A percentile compares a stretch with the other conserved stretches of the same genome.
Conservation (phyloP, 2,329 filamentous ascomycete genomes). For the Westerdykella ornata region DNA sequence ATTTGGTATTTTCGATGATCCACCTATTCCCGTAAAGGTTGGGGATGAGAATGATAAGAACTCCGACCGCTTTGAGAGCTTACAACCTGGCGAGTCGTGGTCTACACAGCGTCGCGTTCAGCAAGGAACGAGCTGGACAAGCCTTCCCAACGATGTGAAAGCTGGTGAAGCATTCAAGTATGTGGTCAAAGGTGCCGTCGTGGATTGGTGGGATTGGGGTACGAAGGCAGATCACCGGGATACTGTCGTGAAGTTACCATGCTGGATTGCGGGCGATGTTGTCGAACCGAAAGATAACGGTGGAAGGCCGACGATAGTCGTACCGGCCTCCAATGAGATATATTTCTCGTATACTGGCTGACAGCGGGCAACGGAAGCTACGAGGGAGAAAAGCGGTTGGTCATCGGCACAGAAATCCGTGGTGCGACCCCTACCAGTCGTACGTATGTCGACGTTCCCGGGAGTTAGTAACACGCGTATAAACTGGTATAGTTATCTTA, state of each 20-base stretch:
- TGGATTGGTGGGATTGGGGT: conserved; percentile 7
- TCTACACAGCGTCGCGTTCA: conserved; percentile 1
- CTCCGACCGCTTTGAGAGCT: conserved; percentile 1
- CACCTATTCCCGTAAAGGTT: conserved; percentile 3
- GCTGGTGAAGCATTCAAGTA: conserved; percentile 1
- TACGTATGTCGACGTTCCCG: too few relatives aligned
- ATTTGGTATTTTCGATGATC: conserved; percentile 2
- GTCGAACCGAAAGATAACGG: conserved; percentile 3
- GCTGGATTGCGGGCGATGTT: conserved; percentile 3
- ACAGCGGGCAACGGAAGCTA: too few relatives aligned
- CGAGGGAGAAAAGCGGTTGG: too few relatives aligned
- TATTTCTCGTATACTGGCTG: conserved; percentile 1
- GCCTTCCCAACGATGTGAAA: conserved; percentile 3
- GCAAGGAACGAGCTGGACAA: conserved; percentile 1
- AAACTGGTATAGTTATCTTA: too few relatives aligned
- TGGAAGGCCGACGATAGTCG: conserved; percentile 1
- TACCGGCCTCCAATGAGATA: conserved; percentile 2
- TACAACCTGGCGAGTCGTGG: conserved; percentile 5
- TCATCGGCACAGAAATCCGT: too few relatives aligned
- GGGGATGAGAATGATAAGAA: background rate
- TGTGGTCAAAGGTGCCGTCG: background rate
- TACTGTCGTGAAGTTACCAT: conserved; percentile 5
- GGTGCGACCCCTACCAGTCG: too few relatives aligned
- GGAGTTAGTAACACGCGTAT: too few relatives aligned
- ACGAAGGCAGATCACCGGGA: conserved; percentile 1